Evolutionary conservation across 2,329 filamentous ascomycete species (phyloP), one percentile per base, ranked within the genome.

Genomic region (Microcera coccophila): DNA sequence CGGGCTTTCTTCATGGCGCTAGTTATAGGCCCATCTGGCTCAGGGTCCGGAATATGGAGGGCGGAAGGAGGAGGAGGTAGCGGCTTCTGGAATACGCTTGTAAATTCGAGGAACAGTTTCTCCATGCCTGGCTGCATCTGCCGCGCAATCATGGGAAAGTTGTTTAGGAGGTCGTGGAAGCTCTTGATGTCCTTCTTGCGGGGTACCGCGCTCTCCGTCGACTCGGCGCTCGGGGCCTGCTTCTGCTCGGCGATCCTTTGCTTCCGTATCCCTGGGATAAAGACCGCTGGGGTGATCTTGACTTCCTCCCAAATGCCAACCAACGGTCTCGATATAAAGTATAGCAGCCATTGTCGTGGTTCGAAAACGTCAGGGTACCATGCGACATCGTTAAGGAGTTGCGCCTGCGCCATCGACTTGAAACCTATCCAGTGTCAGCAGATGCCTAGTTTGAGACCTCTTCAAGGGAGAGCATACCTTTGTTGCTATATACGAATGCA

Each of bases 121-220:
- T 98, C 91, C 24, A 98, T 68, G 0, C 93, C 93, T 2, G 85
- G 80, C 56, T 96, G 90, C 90, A 98, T 95, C 65, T 98, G 93
- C 46, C 88, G 80, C 18, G 90, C 90, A 56, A 98, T 97, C 79
- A 95, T 87, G 2, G 93, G 93, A 53, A 97, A 98, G 55, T 90
- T 82, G 53, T 87, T 87, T 32, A 98, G 75, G 12, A 98, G 75
- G 52, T 97, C 93, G 47, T 85, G 84, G 62, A 98, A 98, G 24
- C 80, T 88, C 66, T 84, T 89, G 62, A 98, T 85, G 46, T 95
- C 88, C 66, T 95, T 96, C 69, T 95, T 96, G 48, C 78, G 62
- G 4, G 64, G 65, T 21, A 74, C 67, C 3, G 63, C 49, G 24
- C 67, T 62, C 18, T 78, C 72, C 21, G 65, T 65, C 28, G 68